Evolutionary conservation across 2,329 filamentous ascomycete genomes (phyloP).

Genomic region (Diaporthe capsici): DNA sequence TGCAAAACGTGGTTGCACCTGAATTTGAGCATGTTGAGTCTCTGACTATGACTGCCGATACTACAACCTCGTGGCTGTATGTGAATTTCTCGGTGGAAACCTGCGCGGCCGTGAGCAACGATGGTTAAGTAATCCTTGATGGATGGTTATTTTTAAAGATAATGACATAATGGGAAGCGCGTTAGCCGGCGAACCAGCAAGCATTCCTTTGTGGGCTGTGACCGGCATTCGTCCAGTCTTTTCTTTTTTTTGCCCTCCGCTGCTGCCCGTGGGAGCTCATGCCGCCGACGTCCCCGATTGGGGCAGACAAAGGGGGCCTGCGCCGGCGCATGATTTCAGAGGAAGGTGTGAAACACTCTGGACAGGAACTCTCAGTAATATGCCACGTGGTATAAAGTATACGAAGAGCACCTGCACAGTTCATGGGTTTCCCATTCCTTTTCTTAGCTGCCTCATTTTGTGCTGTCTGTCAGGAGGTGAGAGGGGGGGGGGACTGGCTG

Average conservation of each 20-base stretch:
- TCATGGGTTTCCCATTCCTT: background rate
- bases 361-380: conserved; percentile 5
- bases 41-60: background rate
- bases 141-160: background rate
- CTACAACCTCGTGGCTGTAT: background rate
- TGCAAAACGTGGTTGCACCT: background rate
- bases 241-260: background rate
- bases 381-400: conserved; percentile 22
- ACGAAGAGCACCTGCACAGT: background rate
- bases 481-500: background rate
- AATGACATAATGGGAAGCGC: background rate
- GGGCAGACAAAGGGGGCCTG: background rate
- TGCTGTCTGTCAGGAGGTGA: background rate
- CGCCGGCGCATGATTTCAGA: background rate
- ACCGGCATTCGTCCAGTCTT: background rate
- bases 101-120: background rate
- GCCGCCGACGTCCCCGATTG: background rate
- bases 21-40: background rate
- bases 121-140: background rate
- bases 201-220: background rate
- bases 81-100: background rate
- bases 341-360: conserved; percentile 5
- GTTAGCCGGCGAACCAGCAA: background rate
- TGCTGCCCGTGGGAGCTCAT: conserved; percentile 5
- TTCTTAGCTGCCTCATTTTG: background rate